phyloP scores from a whole-genome alignment of 192 early-diverging fungal genomes.

The Backusella sp. region DNA sequence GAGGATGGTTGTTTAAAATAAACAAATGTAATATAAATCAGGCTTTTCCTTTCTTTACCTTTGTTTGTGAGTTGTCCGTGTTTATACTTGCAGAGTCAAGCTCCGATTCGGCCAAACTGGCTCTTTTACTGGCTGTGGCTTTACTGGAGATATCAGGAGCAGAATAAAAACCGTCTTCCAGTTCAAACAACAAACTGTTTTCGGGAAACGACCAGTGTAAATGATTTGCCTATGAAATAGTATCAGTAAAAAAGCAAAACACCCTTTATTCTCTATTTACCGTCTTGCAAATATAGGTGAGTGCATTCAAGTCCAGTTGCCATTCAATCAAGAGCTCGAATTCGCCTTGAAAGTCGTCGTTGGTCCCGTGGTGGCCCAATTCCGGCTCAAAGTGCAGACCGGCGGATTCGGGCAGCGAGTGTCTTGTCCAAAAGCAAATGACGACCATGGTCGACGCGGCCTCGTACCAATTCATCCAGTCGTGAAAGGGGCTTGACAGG shows the following conservation, averaged over 20 bases:
- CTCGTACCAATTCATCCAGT: slow-evolving; percentile 23
- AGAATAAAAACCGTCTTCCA: slow-evolving; percentile 49
- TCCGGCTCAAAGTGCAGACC: slow-evolving; percentile 2
- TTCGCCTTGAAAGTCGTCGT: background rate
- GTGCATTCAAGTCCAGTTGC: slow-evolving; percentile 43
- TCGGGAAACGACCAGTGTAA: slow-evolving; percentile 29
- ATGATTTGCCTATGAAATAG: background rate
- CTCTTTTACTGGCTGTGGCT: slow-evolving; percentile 11
- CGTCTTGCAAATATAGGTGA: slow-evolving; percentile 42
- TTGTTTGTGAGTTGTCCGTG: background rate
- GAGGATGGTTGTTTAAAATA: background rate
- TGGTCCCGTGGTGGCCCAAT: background rate
- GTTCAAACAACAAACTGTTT: slow-evolving; percentile 47
- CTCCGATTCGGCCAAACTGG: background rate
- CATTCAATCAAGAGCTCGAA: slow-evolving; percentile 44
- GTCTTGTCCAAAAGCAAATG: slow-evolving; percentile 26
- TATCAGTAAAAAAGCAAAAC: too few relatives aligned
- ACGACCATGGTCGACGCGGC: slow-evolving; percentile 15
- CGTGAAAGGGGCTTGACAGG: slow-evolving; percentile 1
- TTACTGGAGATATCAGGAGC: slow-evolving; percentile 40
- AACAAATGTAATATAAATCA: background rate
- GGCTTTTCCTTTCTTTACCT: background rate
- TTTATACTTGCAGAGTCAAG: background rate
- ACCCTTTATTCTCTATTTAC: slow-evolving; percentile 12
- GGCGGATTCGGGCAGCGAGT: slow-evolving; percentile 28